phyloP scores from a whole-genome alignment of 495 filamentous ascomycete species.

The Cairneyella variabilis region DNA sequence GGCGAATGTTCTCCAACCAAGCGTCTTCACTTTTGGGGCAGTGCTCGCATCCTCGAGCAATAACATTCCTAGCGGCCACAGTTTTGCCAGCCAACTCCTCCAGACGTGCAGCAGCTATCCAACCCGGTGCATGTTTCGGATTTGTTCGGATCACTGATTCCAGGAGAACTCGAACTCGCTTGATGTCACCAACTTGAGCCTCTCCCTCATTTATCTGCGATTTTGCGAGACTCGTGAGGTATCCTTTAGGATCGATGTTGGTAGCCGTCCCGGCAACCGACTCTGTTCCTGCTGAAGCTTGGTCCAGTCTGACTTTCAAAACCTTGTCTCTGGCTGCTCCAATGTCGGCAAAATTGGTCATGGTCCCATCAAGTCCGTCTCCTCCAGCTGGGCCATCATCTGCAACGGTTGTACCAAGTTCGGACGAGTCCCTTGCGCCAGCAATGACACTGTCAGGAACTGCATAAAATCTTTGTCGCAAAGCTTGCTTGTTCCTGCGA shows the following conservation, averaged over 20 bases:
- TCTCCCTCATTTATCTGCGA: conserved; percentile 74
- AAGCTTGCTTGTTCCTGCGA: conserved; percentile 74
- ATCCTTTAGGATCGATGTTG: conserved; percentile 92
- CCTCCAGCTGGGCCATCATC: conserved; percentile 63
- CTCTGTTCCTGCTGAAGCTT: conserved; percentile 74
- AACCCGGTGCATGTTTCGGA: conserved; percentile 89
- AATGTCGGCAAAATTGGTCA: conserved; percentile 98
- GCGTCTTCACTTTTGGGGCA: conserved; percentile 93
- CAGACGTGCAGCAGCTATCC: conserved; percentile 90
- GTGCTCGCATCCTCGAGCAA: conserved; percentile 79
- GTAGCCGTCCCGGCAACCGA: conserved; percentile 75
- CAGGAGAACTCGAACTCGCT: conserved; percentile 86
- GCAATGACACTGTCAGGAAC: conserved; percentile 96
- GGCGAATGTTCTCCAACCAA: conserved; percentile 91
- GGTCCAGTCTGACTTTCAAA: conserved; percentile 83
- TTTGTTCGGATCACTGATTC: conserved; percentile 96
- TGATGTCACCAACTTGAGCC: conserved; percentile 87
- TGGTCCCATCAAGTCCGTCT: conserved; percentile 70
- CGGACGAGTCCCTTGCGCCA: conserved; percentile 69
- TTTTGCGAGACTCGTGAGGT: conserved; percentile 83
- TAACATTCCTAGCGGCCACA: conserved; percentile 78
- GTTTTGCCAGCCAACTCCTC: conserved; percentile 91
- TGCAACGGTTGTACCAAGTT: conserved; percentile 79
- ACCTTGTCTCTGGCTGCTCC: conserved; percentile 93
- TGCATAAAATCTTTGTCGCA: conserved; percentile 85